Evolutionary conservation across 352 stramenopile genomes (phyloP).

Genomic region (Phytophthora tentaculata): DNA sequence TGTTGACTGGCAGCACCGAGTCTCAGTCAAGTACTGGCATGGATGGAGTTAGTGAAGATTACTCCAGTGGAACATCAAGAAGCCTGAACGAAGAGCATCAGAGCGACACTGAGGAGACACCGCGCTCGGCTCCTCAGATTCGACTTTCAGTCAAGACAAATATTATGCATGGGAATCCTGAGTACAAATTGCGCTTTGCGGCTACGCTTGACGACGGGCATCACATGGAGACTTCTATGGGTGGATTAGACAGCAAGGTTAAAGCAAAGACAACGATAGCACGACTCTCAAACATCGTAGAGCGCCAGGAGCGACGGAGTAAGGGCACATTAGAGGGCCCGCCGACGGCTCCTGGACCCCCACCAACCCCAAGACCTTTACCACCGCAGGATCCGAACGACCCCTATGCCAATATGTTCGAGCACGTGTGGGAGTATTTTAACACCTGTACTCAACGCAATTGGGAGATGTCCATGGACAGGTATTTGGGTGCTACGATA

Average conservation of each 20-base stretch:
- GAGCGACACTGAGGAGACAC: slow-evolving; percentile 8
- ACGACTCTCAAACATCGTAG: slow-evolving; percentile 28
- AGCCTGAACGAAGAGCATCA: neutral
- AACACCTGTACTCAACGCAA: slow-evolving; percentile 16
- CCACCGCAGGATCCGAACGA: slow-evolving; percentile 24
- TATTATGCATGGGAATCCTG: slow-evolving; percentile 32
- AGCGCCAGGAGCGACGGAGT: slow-evolving; percentile 26
- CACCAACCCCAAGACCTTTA: slow-evolving; percentile 12
- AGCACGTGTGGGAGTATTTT: slow-evolving; percentile 27
- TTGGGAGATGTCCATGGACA: slow-evolving; percentile 22
- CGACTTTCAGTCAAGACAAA: slow-evolving; percentile 42
- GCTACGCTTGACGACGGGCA: slow-evolving; percentile 32
- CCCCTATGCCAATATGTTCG: slow-evolving; percentile 27
- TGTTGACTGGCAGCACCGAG: slow-evolving; percentile 2
- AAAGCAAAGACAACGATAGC: slow-evolving; percentile 35
- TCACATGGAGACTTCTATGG: slow-evolving; percentile 28
- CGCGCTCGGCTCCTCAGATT: slow-evolving; percentile 13
- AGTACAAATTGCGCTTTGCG: slow-evolving; percentile 37
- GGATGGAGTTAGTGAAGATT: neutral
- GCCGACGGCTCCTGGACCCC: slow-evolving; percentile 15
- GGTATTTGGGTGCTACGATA: slow-evolving; percentile 17
- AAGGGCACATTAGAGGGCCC: slow-evolving; percentile 12
- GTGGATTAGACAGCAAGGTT: slow-evolving; percentile 36
- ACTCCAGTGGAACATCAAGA: slow-evolving; percentile 1
- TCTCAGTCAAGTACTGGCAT: slow-evolving; percentile 6